Percentiles rank a stretch among this genome's conserved stretches.
Conservation (phyloP, 352 stramenopile species). For the Pythium guiyangense region DNA sequence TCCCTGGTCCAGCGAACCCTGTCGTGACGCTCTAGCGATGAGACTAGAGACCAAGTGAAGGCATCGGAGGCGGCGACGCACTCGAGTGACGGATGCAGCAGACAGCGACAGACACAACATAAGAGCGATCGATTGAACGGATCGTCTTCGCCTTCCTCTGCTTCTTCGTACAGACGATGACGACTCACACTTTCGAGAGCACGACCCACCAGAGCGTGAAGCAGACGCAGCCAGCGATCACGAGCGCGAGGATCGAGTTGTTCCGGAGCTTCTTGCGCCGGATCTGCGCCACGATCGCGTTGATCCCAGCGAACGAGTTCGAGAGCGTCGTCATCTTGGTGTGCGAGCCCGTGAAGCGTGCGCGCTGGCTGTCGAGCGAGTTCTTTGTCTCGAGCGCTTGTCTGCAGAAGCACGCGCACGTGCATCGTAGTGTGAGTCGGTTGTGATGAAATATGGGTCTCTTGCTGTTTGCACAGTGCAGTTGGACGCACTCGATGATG, state of each 20-base stretch:
- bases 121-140: no score
- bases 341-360: constrained; percentile 80
- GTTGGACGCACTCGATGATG: constrained; percentile 64
- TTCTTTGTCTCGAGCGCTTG: constrained; percentile 84
- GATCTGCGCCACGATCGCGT: constrained; percentile 95
- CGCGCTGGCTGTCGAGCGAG: constrained; percentile 88
- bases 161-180: neutral
- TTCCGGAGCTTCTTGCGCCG: constrained; percentile 95
- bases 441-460: neutral
- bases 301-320: constrained; percentile 93
- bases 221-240: constrained; percentile 94
- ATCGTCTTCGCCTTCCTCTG: no score
- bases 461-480: neutral
- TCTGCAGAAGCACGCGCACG: constrained; percentile 11
- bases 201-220: constrained; percentile 96
- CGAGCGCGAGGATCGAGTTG: constrained; percentile 95
- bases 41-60: neutral
- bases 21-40: constrained; percentile 36
- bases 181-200: constrained; percentile 50
- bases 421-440: constrained; percentile 17
- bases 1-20: constrained; percentile 23
- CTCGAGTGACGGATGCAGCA: neutral
- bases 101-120: no score
- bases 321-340: constrained; percentile 83
- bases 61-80: neutral